Conservation (phyloP, 2,329 filamentous ascomycete genomes). For the Cytospora piceae region DNA sequence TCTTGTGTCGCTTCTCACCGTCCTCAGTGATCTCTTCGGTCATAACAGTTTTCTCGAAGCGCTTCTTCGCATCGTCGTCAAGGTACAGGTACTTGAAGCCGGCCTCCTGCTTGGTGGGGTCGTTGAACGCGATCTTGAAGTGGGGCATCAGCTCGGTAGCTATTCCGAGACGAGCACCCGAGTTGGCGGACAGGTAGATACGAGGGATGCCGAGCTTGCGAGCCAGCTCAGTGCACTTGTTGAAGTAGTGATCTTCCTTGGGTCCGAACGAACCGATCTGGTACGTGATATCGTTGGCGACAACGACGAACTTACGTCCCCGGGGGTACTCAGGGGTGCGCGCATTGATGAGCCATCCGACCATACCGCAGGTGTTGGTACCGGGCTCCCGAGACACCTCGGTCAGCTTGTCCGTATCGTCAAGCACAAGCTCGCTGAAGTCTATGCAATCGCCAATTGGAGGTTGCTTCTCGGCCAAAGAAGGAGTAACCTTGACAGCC, state of each 20-base stretch:
- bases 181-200: constrained; percentile 98
- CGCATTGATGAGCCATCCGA: constrained; percentile 94
- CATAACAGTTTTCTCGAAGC: constrained; percentile 84
- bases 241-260: constrained; percentile 96
- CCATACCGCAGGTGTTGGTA: constrained; percentile 96
- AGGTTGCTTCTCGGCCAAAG: constrained; percentile 79
- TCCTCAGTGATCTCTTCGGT: constrained; percentile 86
- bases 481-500: constrained; percentile 72
- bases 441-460: constrained; percentile 88
- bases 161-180: constrained; percentile 94
- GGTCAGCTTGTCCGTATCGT: constrained; percentile 87
- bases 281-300: constrained; percentile 99
- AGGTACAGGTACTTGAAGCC: constrained; percentile 99
- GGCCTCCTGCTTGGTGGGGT: constrained; percentile 74
- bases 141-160: constrained; percentile 96
- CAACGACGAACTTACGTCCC: constrained; percentile 90
- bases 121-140: constrained; percentile 97
- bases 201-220: constrained; percentile 93
- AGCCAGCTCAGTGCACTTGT: constrained; percentile 97
- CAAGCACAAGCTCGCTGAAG: constrained; percentile 90
- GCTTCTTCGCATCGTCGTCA: constrained; percentile 81
- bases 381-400: constrained; percentile 95
- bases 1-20: constrained; percentile 90
- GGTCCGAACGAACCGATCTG: constrained; percentile 98
- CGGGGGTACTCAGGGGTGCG: constrained; percentile 94